A percentile compares a stretch with the other conserved stretches of the same genome.
Evolutionary conservation across 2,329 filamentous ascomycete species (phyloP).

Genomic region (Onygenales sp.): DNA sequence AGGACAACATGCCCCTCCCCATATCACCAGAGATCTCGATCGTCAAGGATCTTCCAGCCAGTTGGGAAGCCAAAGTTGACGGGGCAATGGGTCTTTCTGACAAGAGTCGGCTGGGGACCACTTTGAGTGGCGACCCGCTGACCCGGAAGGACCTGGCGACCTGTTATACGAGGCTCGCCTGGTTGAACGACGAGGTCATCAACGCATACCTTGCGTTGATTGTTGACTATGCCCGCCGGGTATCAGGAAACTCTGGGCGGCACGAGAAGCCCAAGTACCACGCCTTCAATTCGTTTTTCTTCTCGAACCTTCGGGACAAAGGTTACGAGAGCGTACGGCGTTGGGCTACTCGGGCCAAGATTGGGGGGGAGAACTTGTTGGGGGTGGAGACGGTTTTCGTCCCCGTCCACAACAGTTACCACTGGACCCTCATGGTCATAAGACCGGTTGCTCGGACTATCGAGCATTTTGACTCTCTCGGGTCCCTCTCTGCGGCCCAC

Average conservation of each 20-base stretch:
- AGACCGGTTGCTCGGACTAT: constrained; percentile 34
- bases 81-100: constrained; percentile 20
- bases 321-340: constrained; percentile 30
- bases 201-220: constrained; percentile 37
- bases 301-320: constrained; percentile 31
- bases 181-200: constrained; percentile 40
- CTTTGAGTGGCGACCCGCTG: constrained; percentile 26
- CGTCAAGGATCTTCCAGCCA: constrained; percentile 24
- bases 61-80: constrained; percentile 27
- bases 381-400: constrained; percentile 39
- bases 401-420: constrained; percentile 36
- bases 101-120: constrained; percentile 20
- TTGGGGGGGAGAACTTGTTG: constrained; percentile 35
- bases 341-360: constrained; percentile 39
- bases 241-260: constrained; percentile 23
- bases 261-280: constrained; percentile 29
- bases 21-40: constrained; percentile 18
- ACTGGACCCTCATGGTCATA: constrained; percentile 41
- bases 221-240: constrained; percentile 27
- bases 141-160: constrained; percentile 27
- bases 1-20: not conserved
- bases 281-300: constrained; percentile 38
- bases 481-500: constrained; percentile 21
- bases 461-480: constrained; percentile 40
- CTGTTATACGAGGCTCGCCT: constrained; percentile 25